Conservation (phyloP, 108 stramenopile species). For the Skeletonema potamos region DNA sequence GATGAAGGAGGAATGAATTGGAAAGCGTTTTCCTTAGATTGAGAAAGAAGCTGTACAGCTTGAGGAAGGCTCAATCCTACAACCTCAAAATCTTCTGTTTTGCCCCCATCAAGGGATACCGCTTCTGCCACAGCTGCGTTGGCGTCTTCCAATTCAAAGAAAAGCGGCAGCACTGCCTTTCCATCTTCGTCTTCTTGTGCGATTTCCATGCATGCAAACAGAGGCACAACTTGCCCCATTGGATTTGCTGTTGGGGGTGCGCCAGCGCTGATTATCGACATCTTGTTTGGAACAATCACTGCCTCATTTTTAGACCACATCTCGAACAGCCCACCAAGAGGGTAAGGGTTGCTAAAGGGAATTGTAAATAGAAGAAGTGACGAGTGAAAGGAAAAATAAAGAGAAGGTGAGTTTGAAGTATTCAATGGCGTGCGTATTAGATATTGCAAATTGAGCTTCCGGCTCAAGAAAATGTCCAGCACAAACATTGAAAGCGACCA, state of each 20-base stretch:
- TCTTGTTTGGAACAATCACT: conserved; percentile 56
- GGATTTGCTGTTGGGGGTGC: conserved; percentile 61
- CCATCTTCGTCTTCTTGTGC: conserved; percentile 56
- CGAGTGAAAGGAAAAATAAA: background rate
- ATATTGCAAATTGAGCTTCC: background rate
- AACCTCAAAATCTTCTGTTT: conserved; percentile 57
- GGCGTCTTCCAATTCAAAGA: conserved; percentile 58
- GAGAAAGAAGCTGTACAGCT: conserved; percentile 51
- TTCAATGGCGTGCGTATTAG: background rate
- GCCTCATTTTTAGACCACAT: conserved; percentile 57
- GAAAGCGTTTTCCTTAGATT: conserved; percentile 53
- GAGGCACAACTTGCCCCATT: conserved; percentile 66
- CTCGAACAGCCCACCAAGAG: conserved; percentile 47
- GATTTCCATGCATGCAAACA: conserved; percentile 75
- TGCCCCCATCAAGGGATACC: conserved; percentile 50
- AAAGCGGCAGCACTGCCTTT: conserved; percentile 57
- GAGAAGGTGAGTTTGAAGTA: background rate
- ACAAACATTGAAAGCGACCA: no score
- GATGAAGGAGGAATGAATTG: conserved; percentile 57
- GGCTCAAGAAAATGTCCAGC: background rate
- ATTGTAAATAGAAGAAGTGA: background rate
- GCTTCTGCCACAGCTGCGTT: conserved; percentile 58
- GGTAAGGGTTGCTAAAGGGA: conserved; percentile 23
- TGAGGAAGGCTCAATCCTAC: conserved; percentile 50
- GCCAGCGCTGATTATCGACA: conserved; percentile 56